Percentiles rank a stretch among this genome's conserved stretches.
Evolutionary conservation across 352 stramenopile genomes (phyloP).

Genomic region (Phytophthora sp.): DNA sequence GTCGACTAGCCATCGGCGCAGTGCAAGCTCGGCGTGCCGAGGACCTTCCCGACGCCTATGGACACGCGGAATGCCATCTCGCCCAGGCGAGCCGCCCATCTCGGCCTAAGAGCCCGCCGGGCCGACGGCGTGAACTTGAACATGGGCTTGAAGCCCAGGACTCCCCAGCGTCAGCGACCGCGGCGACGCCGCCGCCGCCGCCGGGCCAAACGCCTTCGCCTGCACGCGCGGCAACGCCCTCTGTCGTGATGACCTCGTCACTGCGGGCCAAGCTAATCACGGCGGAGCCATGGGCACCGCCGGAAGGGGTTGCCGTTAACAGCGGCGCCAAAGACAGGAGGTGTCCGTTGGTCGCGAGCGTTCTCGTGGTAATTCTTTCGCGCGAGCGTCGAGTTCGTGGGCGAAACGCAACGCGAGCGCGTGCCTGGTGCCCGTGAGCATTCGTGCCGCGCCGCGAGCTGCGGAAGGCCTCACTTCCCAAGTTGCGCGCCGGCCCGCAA

Average conservation of each 20-base stretch:
- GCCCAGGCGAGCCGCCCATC: neutral
- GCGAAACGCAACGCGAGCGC: slow-evolving; percentile 1
- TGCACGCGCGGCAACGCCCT: too few species aligned
- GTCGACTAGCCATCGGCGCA: neutral
- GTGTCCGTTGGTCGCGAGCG: too few species aligned
- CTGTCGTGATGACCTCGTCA: neutral
- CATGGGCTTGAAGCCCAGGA: too few species aligned
- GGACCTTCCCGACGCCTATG: neutral
- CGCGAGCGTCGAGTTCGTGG: too few species aligned
- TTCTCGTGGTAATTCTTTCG: too few species aligned
- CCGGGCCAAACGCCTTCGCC: too few species aligned
- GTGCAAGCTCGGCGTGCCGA: neutral
- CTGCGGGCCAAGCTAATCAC: neutral
- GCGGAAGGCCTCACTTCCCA: neutral
- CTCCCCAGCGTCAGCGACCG: too few species aligned
- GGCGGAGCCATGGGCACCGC: neutral
- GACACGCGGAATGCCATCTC: neutral
- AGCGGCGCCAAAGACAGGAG: neutral
- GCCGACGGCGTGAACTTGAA: too few species aligned
- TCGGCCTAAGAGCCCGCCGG: neutral
- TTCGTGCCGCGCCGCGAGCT: neutral
- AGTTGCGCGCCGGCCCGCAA: neutral
- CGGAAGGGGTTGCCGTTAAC: neutral
- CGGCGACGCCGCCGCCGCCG: too few species aligned
- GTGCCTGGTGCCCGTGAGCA: neutral